Evolutionary conservation across 1,139 yeast genomes (phyloP).

Genomic region (Zygosaccharomyces sapae): DNA sequence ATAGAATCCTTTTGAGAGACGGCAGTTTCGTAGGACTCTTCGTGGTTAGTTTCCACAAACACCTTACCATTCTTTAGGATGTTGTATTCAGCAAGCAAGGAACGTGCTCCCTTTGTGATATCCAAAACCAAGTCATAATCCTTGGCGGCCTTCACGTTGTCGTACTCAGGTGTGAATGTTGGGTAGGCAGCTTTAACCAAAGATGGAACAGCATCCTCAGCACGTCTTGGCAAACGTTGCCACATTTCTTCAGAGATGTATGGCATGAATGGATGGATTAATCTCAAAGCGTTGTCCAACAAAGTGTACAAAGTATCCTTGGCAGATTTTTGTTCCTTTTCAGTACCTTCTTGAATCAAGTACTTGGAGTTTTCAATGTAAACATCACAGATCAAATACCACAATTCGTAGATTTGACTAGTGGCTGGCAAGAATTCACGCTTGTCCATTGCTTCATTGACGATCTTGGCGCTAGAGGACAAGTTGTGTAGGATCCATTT

Average conservation of each 20-base stretch:
- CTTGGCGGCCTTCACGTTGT: conserved; percentile 58
- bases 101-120: conserved; percentile 87
- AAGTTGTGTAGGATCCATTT: conserved; percentile 93
- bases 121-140: conserved; percentile 83
- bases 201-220: conserved; percentile 62
- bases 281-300: conserved; percentile 82
- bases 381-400: conserved; percentile 95
- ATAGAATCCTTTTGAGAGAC: conserved; percentile 74
- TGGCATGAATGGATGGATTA: conserved; percentile 99
- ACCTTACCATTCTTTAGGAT: conserved; percentile 85
- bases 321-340: conserved; percentile 79
- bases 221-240: conserved; percentile 95
- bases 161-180: conserved; percentile 53
- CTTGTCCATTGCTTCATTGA: conserved; percentile 64
- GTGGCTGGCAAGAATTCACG: conserved; percentile 92
- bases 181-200: conserved; percentile 82
- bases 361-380: conserved; percentile 96
- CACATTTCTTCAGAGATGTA: conserved; percentile 95
- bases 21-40: conserved; percentile 50
- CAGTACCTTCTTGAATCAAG: conserved; percentile 86
- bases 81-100: conserved; percentile 82
- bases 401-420: conserved; percentile 80
- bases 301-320: conserved; percentile 91
- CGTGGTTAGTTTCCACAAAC: conserved; percentile 63
- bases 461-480: conserved; percentile 61